phyloP scores from a whole-genome alignment of 2,329 filamentous ascomycete species.

The Phaeophleospora eucalypticola region DNA sequence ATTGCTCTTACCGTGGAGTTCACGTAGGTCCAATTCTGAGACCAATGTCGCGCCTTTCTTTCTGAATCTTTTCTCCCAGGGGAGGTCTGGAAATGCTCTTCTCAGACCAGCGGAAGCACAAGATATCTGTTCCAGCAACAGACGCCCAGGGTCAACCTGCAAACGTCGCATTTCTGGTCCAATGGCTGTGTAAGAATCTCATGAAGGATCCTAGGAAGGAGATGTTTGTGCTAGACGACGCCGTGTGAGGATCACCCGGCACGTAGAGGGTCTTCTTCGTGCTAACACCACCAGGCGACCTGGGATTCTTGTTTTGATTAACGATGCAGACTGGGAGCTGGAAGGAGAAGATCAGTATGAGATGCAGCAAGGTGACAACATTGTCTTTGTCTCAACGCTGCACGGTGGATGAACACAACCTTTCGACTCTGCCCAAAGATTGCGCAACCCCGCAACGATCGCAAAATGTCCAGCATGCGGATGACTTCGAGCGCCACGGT shows the following conservation, averaged over 20 bases:
- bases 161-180: slow-evolving; percentile 72
- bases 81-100: slow-evolving; percentile 95
- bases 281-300: slow-evolving; percentile 63
- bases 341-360: slow-evolving; percentile 91
- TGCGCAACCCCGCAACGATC: too few relatives aligned
- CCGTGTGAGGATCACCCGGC: slow-evolving; percentile 64
- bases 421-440: too few relatives aligned
- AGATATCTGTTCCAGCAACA: slow-evolving; percentile 62
- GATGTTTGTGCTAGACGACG: slow-evolving; percentile 79
- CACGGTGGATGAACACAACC: slow-evolving; percentile 82
- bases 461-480: too few relatives aligned
- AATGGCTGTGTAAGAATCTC: slow-evolving; percentile 70
- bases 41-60: slow-evolving; percentile 5
- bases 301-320: slow-evolving; percentile 92
- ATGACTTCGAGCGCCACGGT: too few relatives aligned
- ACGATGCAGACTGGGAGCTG: slow-evolving; percentile 97
- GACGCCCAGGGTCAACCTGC: slow-evolving; percentile 57
- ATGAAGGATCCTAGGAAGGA: slow-evolving; percentile 86
- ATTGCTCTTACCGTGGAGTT: slow-evolving; percentile 70
- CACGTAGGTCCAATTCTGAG: slow-evolving; percentile 48
- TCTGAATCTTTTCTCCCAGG: slow-evolving; percentile 37
- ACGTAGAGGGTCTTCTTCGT: not conserved
- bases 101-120: slow-evolving; percentile 71
- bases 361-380: slow-evolving; percentile 75
- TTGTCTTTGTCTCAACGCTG: slow-evolving; percentile 93